A percentile compares a stretch with the other conserved stretches of the same genome.
Evolutionary conservation across 2,329 filamentous ascomycete genomes (phyloP).

Genomic region (Penicillium hesseltinei): DNA sequence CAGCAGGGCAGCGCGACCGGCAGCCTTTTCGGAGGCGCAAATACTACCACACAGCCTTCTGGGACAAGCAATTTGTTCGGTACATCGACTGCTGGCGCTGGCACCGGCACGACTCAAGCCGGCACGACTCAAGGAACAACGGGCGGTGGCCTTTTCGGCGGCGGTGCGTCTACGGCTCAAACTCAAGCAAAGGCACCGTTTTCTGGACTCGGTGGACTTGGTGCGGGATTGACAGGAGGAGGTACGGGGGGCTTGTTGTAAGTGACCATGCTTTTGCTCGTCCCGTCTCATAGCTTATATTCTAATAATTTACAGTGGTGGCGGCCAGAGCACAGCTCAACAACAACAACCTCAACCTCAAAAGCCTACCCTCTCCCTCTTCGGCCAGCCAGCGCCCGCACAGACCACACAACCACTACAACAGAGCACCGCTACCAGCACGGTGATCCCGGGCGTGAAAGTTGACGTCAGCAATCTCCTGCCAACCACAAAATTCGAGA

Average conservation of each 20-base stretch:
- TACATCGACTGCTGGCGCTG: constrained; percentile 14
- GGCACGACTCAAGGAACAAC: constrained; percentile 11
- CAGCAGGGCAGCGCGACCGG: constrained; percentile 30
- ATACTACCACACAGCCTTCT: constrained; percentile 31
- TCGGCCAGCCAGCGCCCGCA: constrained; percentile 35
- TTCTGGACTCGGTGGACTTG: constrained; percentile 4
- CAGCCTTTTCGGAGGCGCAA: constrained; percentile 31
- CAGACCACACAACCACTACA: constrained; percentile 30
- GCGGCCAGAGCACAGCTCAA: constrained; percentile 26
- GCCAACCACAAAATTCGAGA: constrained; percentile 86
- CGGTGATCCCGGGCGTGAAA: constrained; percentile 65
- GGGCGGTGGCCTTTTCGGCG: constrained; percentile 11
- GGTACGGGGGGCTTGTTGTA: constrained; percentile 1
- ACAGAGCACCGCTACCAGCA: constrained; percentile 32
- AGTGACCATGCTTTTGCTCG: neutral
- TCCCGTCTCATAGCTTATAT: neutral
- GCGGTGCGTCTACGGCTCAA: constrained; percentile 27
- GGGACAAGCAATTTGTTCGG: constrained; percentile 35
- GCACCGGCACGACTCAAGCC: constrained; percentile 5
- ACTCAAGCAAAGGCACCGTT: constrained; percentile 38
- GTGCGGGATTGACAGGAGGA: neutral
- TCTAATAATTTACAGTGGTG: constrained; percentile 19
- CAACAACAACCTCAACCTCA: constrained; percentile 42
- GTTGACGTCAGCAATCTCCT: constrained; percentile 77
- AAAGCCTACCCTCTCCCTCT: constrained; percentile 44